Base-by-base conservation (phyloP, 179 eudicot species). In the Beta corolliflora region DNA sequence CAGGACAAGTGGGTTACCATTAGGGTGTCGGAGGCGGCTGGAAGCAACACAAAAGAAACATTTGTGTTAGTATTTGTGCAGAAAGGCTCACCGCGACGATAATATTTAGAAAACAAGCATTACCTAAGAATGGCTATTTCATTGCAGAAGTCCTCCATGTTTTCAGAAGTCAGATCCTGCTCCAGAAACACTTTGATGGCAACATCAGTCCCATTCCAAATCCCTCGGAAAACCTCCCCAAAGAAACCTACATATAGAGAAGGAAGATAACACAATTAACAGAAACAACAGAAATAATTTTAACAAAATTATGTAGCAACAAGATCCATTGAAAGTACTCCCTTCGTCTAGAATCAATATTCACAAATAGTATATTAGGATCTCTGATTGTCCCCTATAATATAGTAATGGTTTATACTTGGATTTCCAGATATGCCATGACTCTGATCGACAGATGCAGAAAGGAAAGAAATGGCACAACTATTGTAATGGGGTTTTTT, bases 21-120 rank as follows among this genome's bases (percentile, higher is more conserved):
- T 97, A 85, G 99, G 99, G 81, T 97, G 99, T 83, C 99, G 97
- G 80, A 94, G 93, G 83, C 99, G 97, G 89, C 99, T 97, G 93
- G 69, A 81, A 48, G 58, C 73, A 78, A 63, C 80, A 86, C 71
- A 71, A 50, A 82, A 79, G 44, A 75, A 58, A 81, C 55, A 16
- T 7, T 23, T 10, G 74, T 10, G 83, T 84, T 60, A 86, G 83
- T 50, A 11, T 75, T 12, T 36, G 31, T 44, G 80, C 21, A 77
- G 46, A 56, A 68, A 16, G 70, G 25, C 16, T 60, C 66, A 77
- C n/a, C 59, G 76, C 21, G 61, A 80, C 5, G 4, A 72, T 29
- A 6, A 45, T 74, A 64, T 7, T 1, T 56, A 69, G 71, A 54
- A 71, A 77, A 45, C 19, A 7, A 75, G 53, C 81, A 83, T 36